A percentile compares a stretch with the other conserved stretches of the same genome.
phyloP scores from a whole-genome alignment of 73 alveolate species.

The Paramecium sexaurelia region DNA sequence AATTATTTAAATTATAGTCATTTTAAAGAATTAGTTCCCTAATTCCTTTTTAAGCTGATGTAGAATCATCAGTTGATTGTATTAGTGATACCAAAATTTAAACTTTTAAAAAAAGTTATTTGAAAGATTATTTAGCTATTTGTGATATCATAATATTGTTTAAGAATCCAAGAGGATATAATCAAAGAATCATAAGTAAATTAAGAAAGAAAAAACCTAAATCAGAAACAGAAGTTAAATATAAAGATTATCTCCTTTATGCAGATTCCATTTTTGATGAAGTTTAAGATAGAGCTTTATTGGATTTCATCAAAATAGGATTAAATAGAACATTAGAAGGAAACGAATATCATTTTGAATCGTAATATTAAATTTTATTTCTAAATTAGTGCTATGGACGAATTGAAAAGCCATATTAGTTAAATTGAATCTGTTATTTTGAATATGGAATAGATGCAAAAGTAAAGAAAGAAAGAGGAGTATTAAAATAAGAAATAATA shows the following conservation, averaged over 20 bases:
- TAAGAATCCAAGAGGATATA: background rate
- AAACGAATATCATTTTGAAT: background rate
- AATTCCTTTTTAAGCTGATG: background rate
- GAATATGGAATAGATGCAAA: background rate
- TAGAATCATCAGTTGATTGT: background rate
- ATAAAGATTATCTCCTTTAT: background rate
- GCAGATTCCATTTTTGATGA: background rate
- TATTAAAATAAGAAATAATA: background rate
- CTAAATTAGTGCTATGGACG: background rate
- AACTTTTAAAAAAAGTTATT: background rate
- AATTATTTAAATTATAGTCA: slow-evolving; percentile 1
- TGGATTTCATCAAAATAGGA: background rate
- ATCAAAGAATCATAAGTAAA: background rate
- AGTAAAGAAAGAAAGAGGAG: background rate
- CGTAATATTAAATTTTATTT: background rate
- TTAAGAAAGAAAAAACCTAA: background rate
- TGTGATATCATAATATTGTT: slow-evolving; percentile 23
- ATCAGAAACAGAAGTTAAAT: background rate
- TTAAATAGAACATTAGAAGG: background rate
- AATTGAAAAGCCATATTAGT: background rate
- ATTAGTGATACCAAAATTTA: background rate
- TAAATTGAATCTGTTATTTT: background rate
- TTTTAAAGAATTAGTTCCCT: slow-evolving; percentile 19
- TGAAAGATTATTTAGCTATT: background rate
- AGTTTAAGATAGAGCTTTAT: background rate